Conservation (phyloP, 2,329 filamentous ascomycete genomes). For the Neospermospora avenae region DNA sequence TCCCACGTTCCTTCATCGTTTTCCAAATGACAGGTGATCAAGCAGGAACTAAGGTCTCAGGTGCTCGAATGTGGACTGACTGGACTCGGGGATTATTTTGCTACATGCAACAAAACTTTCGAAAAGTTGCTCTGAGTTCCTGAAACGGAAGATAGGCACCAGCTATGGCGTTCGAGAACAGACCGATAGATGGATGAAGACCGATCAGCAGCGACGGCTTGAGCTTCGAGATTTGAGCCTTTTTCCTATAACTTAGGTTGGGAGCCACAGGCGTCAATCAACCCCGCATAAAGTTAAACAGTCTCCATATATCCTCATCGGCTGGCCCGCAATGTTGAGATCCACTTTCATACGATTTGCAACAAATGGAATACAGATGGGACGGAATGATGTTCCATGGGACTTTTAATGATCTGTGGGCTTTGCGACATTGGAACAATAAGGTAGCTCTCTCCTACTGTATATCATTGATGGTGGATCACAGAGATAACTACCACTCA, state of each 20-base stretch:
- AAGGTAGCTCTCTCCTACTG: too few species aligned
- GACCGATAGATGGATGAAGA: background rate
- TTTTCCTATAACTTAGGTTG: background rate
- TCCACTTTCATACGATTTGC: slow-evolving; percentile 8
- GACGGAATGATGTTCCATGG: background rate
- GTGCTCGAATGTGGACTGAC: background rate
- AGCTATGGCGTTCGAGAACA: background rate
- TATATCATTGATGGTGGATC: too few species aligned
- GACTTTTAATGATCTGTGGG: background rate
- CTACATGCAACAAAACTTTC: slow-evolving; percentile 3
- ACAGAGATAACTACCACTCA: too few species aligned
- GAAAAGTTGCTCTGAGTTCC: background rate
- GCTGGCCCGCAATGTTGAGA: background rate
- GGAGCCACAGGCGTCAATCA: background rate
- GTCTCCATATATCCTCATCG: slow-evolving; percentile 5
- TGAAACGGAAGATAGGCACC: background rate
- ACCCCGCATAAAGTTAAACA: background rate
- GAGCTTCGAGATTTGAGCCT: background rate
- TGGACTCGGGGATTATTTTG: background rate
- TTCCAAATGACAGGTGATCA: background rate
- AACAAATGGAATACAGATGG: background rate
- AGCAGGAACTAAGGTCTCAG: background rate
- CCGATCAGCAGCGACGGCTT: background rate
- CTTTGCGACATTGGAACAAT: background rate
- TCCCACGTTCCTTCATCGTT: too few species aligned